Percentiles rank a stretch among this genome's conserved stretches.
phyloP scores from a whole-genome alignment of 192 early-diverging fungal species.

The Coemansia sp. region DNA sequence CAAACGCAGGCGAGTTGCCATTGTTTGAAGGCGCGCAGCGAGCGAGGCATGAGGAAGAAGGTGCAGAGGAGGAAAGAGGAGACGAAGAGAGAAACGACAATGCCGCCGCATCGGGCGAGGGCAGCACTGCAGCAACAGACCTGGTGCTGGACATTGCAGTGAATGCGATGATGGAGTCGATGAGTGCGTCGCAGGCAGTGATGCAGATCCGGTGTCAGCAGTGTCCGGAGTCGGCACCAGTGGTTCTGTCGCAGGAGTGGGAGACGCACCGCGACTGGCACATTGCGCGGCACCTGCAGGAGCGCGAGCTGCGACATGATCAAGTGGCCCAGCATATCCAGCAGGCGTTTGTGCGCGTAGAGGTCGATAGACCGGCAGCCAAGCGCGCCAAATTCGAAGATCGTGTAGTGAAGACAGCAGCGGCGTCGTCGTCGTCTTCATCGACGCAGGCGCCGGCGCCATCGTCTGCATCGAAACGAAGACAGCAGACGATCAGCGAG shows the following conservation, averaged over 20 bases:
- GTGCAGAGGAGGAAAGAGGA: slow-evolving; percentile 2
- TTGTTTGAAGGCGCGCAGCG: slow-evolving; percentile 23
- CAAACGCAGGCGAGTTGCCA: slow-evolving; percentile 4
- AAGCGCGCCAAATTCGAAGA: slow-evolving; percentile 24
- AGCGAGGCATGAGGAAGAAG: slow-evolving; percentile 11
- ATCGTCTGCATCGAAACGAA: slow-evolving; percentile 11
- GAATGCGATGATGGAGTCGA: slow-evolving; percentile 51
- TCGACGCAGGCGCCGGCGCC: neutral
- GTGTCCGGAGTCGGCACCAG: slow-evolving; percentile 25
- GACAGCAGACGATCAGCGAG: slow-evolving; percentile 47
- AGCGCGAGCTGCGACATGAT: slow-evolving; percentile 46
- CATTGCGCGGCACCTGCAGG: slow-evolving; percentile 47
- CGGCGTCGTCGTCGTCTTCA: neutral
- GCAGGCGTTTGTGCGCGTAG: slow-evolving; percentile 17
- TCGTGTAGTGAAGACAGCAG: neutral
- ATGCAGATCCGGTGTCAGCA: slow-evolving; percentile 50
- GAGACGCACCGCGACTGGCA: slow-evolving; percentile 54
- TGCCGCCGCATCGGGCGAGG: slow-evolving; percentile 13
- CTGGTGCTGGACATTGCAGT: slow-evolving; percentile 40
- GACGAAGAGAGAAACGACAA: neutral
- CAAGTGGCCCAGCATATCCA: slow-evolving; percentile 28
- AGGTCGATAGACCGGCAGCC: slow-evolving; percentile 8
- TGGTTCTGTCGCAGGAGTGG: slow-evolving; percentile 41
- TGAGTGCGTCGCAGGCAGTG: slow-evolving; percentile 39
- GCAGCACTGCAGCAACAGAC: neutral